Percentiles rank a stretch among this genome's conserved stretches.
Conservation (phyloP, 108 stramenopile species). For the Phaeodactylum tricornutum region DNA sequence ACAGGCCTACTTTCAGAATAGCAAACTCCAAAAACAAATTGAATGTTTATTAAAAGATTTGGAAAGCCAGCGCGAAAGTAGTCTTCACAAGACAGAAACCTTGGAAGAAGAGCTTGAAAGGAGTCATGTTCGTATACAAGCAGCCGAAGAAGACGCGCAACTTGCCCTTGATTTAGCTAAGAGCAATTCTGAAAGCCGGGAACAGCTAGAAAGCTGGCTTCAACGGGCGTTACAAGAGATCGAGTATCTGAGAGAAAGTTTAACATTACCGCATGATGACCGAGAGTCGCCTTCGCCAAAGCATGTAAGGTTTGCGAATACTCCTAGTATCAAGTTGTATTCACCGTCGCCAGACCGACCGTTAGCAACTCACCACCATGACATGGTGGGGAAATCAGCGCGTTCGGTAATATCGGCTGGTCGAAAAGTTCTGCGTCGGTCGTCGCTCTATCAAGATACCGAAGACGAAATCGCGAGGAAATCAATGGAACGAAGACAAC, state of each 20-base stretch:
- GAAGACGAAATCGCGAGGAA: too few relatives aligned
- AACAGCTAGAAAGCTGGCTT: conserved; percentile 52
- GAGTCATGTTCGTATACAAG: conserved; percentile 32
- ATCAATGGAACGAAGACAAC: too few relatives aligned
- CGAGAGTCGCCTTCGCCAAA: too few relatives aligned
- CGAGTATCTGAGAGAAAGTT: conserved; percentile 21
- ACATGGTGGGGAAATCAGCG: conserved; percentile 1
- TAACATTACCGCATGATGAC: neutral
- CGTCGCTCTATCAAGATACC: too few relatives aligned
- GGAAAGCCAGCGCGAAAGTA: conserved; percentile 14
- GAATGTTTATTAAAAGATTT: conserved; percentile 18
- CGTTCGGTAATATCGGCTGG: too few relatives aligned
- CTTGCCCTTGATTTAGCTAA: conserved; percentile 73
- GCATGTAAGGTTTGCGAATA: too few relatives aligned
- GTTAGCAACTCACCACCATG: neutral
- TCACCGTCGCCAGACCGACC: neutral
- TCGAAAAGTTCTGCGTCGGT: too few relatives aligned
- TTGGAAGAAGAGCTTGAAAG: conserved; percentile 25
- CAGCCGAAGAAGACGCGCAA: conserved; percentile 80
- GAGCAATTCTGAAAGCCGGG: conserved; percentile 42
- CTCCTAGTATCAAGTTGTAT: neutral
- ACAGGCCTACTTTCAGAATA: conserved; percentile 17
- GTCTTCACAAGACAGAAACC: conserved; percentile 8
- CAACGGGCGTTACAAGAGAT: conserved; percentile 40
- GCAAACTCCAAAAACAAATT: conserved; percentile 21